Evolutionary conservation across 2,329 filamentous ascomycete species (phyloP).

Genomic region (Didymella glomerata): DNA sequence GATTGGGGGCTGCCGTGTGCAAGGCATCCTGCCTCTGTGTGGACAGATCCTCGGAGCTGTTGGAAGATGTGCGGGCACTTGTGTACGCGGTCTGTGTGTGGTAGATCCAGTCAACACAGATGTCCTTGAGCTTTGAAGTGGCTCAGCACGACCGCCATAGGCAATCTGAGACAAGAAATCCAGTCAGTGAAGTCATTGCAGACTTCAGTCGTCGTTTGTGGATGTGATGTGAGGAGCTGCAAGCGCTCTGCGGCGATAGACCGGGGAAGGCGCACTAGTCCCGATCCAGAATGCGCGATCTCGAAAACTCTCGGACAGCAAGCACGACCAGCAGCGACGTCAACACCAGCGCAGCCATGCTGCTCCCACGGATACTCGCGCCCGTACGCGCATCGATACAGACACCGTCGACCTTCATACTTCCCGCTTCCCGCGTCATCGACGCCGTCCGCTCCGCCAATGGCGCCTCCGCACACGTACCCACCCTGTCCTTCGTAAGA

Average conservation of each 20-base stretch:
- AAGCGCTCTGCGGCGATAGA: background rate
- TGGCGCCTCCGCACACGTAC: slow-evolving; percentile 41
- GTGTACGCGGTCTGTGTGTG: background rate
- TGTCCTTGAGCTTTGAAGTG: background rate
- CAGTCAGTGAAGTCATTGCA: background rate
- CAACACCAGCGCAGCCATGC: slow-evolving; percentile 46
- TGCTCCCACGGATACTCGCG: slow-evolving; percentile 52
- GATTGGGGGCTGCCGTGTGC: background rate
- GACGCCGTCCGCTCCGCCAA: slow-evolving; percentile 45
- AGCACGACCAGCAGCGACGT: slow-evolving; percentile 15
- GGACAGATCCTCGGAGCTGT: background rate
- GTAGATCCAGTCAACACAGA: background rate
- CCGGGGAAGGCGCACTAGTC: slow-evolving; percentile 5
- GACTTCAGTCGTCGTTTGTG: background rate
- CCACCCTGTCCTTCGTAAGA: slow-evolving; percentile 59
- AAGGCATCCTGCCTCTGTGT: background rate
- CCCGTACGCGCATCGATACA: slow-evolving; percentile 46
- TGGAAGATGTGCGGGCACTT: background rate
- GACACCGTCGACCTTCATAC: slow-evolving; percentile 29
- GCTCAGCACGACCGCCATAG: too few relatives aligned
- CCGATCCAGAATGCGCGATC: slow-evolving; percentile 19
- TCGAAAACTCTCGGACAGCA: slow-evolving; percentile 40
- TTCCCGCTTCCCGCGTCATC: slow-evolving; percentile 42
- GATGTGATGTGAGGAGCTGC: background rate
- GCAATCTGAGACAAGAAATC: background rate